These are phyloP conservation scores for Bocquillonia castaneifolia DNA, from an alignment of 441 rosid genomes.

Conservation along the genomic window DNA sequence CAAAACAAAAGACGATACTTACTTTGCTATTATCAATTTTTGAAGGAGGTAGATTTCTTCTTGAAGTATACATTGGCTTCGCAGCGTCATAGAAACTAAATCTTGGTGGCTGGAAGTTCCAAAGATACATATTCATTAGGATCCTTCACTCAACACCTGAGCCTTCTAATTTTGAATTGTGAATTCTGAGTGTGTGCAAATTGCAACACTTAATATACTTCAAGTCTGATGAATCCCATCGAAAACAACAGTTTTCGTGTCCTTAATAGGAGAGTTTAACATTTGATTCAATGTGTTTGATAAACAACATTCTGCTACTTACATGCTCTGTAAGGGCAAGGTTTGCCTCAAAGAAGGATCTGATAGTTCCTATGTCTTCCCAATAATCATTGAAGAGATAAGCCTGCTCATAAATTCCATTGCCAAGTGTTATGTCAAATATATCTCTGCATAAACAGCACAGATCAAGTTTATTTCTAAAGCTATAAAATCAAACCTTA, in stretches of 20 bases:
- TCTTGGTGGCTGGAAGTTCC: conserved; percentile 54
- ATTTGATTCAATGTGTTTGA: neutral
- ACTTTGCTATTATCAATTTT: conserved; percentile 79
- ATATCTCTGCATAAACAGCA: neutral
- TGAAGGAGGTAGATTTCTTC: conserved; percentile 85
- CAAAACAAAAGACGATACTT: neutral
- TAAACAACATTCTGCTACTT: conserved; percentile 24
- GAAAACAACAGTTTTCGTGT: neutral
- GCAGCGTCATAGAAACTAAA: conserved; percentile 92
- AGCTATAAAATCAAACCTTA: conserved; percentile 31
- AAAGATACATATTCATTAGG: neutral
- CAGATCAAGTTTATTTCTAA: neutral
- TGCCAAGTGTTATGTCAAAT: neutral
- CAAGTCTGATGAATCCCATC: neutral
- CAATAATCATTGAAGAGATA: conserved; percentile 87
- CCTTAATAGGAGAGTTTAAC: neutral
- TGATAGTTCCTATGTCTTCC: conserved; percentile 94
- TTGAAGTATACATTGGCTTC: conserved; percentile 81
- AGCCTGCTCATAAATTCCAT: conserved; percentile 48
- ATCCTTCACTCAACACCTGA: neutral
- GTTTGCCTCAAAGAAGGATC: conserved; percentile 89
- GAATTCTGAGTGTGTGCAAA: too few species aligned
- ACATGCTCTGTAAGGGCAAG: conserved; percentile 91
- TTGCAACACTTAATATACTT: too few species aligned
- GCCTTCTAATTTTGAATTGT: neutral